phyloP scores from a whole-genome alignment of 1,284 basidiomycete species.

The Tilletia walkeri region DNA sequence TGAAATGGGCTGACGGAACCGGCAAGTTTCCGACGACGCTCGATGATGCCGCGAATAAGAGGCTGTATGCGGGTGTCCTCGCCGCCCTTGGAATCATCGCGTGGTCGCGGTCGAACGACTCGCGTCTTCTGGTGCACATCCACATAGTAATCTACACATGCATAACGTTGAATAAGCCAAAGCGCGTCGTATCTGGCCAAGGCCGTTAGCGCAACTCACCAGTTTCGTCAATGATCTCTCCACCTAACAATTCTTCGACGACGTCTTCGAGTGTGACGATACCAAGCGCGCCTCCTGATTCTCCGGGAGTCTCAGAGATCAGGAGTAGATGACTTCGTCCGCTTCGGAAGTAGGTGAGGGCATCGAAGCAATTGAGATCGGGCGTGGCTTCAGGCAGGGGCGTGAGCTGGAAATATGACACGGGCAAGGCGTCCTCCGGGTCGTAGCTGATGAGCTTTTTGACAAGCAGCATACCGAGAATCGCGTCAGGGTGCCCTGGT shows the following conservation, averaged over 20 bases:
- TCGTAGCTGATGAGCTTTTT: slow-evolving; percentile 82
- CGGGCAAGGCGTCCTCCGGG: slow-evolving; percentile 73
- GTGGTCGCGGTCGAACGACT: slow-evolving; percentile 27
- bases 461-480: slow-evolving; percentile 77
- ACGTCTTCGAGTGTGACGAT: slow-evolving; percentile 60
- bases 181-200: not conserved
- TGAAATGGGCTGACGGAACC: not conserved
- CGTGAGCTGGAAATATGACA: slow-evolving; percentile 61
- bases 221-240: slow-evolving; percentile 54
- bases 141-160: slow-evolving; percentile 10
- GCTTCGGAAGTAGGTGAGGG: slow-evolving; percentile 68
- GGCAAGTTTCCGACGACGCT: slow-evolving; percentile 41
- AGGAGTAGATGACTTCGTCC: slow-evolving; percentile 89
- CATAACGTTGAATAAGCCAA: not conserved
- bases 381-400: slow-evolving; percentile 89
- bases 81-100: slow-evolving; percentile 2
- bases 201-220: not conserved
- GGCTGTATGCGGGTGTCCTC: slow-evolving; percentile 30
- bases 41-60: slow-evolving; percentile 53
- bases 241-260: slow-evolving; percentile 63
- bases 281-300: slow-evolving; percentile 68
- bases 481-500: slow-evolving; percentile 70
- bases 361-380: slow-evolving; percentile 67
- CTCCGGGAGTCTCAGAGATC: slow-evolving; percentile 77
- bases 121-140: slow-evolving; percentile 47